A percentile compares a stretch with the other conserved stretches of the same genome.
Evolutionary conservation across 306 rosid genomes (phyloP).

Genomic region (Castanea mollissima): DNA sequence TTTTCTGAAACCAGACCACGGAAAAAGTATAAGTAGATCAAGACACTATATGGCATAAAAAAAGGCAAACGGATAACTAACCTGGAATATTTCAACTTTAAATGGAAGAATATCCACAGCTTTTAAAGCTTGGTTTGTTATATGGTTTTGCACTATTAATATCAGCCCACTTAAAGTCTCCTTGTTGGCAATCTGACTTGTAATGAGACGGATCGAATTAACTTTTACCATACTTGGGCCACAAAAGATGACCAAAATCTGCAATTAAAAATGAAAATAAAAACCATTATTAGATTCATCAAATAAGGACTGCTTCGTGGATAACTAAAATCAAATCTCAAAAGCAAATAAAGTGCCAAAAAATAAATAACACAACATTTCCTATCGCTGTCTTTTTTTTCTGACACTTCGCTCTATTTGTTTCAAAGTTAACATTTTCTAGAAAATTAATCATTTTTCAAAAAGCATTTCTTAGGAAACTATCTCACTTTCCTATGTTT

Average conservation of each 20-base stretch:
- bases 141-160: constrained; percentile 54
- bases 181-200: constrained; percentile 57
- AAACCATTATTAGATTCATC: neutral
- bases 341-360: neutral
- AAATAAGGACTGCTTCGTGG: neutral
- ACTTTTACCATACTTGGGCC: constrained; percentile 63
- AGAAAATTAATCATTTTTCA: no score
- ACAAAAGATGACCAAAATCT: constrained; percentile 70
- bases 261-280: constrained; percentile 19
- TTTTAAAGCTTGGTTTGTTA: constrained; percentile 81
- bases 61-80: constrained; percentile 28
- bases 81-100: constrained; percentile 93
- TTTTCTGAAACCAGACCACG: neutral
- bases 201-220: constrained; percentile 47
- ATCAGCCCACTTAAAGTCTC: constrained; percentile 66
- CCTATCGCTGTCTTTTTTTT: neutral
- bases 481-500: no score
- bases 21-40: neutral
- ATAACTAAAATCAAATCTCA: neutral
- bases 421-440: accelerated
- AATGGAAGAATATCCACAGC: constrained; percentile 46
- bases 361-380: neutral
- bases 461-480: no score
- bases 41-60: neutral
- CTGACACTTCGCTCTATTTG: neutral